These are phyloP conservation scores for Dalbergia oliveri DNA, from an alignment of 306 rosid species.

Conservation along the genomic window DNA sequence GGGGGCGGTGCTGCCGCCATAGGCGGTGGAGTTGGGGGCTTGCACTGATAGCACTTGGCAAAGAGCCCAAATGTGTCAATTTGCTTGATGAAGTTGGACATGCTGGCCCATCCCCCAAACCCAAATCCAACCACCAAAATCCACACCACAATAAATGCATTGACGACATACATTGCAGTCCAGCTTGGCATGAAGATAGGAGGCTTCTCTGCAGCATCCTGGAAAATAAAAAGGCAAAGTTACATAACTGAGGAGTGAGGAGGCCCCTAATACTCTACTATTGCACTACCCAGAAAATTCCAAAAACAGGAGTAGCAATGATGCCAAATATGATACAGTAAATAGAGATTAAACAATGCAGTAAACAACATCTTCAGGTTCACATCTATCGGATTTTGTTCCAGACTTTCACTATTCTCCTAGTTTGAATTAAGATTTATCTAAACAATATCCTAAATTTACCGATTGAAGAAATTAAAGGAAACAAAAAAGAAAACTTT, in stretches of 20 bases:
- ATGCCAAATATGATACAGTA: constrained; percentile 6
- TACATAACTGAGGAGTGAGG: constrained; percentile 11
- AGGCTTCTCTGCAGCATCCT: constrained; percentile 97
- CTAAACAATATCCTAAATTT: too few relatives aligned
- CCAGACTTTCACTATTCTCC: background rate
- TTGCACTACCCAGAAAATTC: constrained; percentile 16
- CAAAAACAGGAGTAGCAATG: constrained; percentile 3
- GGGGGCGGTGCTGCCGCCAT: constrained; percentile 56
- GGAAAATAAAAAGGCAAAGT: constrained; percentile 11
- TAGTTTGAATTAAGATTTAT: constrained; percentile 13
- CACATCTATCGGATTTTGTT: background rate
- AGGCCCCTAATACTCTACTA: constrained; percentile 15
- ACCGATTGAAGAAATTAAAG: too few relatives aligned
- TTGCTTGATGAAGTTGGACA: constrained; percentile 84
- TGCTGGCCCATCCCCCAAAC: constrained; percentile 99
- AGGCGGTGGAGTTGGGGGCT: constrained; percentile 55
- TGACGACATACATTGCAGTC: constrained; percentile 79
- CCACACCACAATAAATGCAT: constrained; percentile 82
- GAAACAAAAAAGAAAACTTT: too few relatives aligned
- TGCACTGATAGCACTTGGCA: constrained; percentile 74
- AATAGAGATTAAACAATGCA: background rate
- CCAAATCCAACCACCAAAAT: constrained; percentile 88
- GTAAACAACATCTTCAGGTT: background rate
- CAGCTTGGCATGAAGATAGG: constrained; percentile 88
- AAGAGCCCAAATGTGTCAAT: constrained; percentile 69